Percentiles rank a stretch among this genome's conserved stretches.
These are phyloP conservation scores for Paramecium octaurelia DNA, from an alignment of 73 alveolate genomes.

Conservation along the genomic window DNA sequence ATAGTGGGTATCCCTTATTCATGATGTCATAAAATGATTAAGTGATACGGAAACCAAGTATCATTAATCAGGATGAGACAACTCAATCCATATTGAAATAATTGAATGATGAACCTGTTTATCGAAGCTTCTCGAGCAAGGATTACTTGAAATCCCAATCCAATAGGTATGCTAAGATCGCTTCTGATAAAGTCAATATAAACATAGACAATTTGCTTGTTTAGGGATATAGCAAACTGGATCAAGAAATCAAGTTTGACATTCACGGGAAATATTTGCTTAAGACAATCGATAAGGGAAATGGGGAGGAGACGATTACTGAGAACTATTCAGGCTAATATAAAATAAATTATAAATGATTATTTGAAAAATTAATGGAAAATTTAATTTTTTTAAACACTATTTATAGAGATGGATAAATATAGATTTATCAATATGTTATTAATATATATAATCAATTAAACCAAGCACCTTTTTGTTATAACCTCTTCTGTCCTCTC, in stretches of 20 bases:
- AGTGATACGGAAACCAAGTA: conserved; percentile 17
- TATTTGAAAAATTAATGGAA: background rate
- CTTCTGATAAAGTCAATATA: background rate
- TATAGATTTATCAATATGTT: background rate
- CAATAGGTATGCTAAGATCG: background rate
- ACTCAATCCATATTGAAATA: background rate
- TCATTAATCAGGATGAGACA: background rate
- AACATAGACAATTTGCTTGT: background rate
- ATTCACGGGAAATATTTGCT: background rate
- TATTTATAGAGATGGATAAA: background rate
- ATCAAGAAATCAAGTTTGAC: background rate
- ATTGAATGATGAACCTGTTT: background rate
- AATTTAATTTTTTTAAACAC: background rate
- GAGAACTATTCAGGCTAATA: background rate
- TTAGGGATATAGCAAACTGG: background rate
- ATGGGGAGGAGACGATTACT: background rate
- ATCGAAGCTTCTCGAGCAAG: background rate
- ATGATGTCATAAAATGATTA: background rate
- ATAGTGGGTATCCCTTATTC: background rate
- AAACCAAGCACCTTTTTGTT: background rate
- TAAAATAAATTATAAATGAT: background rate
- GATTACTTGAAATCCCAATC: background rate
- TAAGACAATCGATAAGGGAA: background rate
- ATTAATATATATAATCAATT: background rate
- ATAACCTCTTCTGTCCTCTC: background rate